Base-by-base conservation (phyloP, 306 rosid species). In the Vigna angularis region DNA sequence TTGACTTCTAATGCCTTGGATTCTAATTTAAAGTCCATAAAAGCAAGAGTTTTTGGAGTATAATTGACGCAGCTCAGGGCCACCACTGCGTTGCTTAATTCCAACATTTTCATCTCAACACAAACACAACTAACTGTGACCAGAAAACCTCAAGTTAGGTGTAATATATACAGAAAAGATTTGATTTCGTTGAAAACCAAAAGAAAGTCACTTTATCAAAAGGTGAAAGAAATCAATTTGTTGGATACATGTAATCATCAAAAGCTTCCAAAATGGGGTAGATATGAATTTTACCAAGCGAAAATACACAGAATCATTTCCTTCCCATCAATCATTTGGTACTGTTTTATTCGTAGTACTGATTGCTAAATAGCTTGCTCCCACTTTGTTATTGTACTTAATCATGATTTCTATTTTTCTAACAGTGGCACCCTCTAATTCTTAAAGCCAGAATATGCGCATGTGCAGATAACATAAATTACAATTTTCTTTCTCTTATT, bases 191-290 rank as follows among this genome's bases (percentile, higher is more conserved):
- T 42, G 76, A 40, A 56, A 80, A 49, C 40, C 22, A 14, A 66
- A 67, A 66, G 34, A 7, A 75, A 76, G 81, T 64, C 45, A 61
- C 85, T 88, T 86, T 73, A 73, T 72, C 44, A 47, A 83, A 86
- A 76, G 85, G 77, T 73, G 52, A 73, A 85, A 79, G 52, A 73
- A 85, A 79, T 84, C 78, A 84, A 64, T 57, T 71, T 73, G 83
- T 64, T 81, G 77, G 81, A 72, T 61, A 66, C 20, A 66, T 18
- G 88, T 47, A 86, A 84, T 86, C 75, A 88, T 86, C 55, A 72
- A 86, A 82, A 86, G 85, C 87, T 81, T 82, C 73, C 75, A 82
- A 79, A 77, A 61, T 56, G 61, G 78, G 79, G 85, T 66, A 72
- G 78, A 57, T 70, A 72, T 40, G 18, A 61, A 42, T 69, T 69